Evolutionary conservation across 2,329 filamentous ascomycete genomes (phyloP).

Genomic region (Gaeumannomyces sp.): DNA sequence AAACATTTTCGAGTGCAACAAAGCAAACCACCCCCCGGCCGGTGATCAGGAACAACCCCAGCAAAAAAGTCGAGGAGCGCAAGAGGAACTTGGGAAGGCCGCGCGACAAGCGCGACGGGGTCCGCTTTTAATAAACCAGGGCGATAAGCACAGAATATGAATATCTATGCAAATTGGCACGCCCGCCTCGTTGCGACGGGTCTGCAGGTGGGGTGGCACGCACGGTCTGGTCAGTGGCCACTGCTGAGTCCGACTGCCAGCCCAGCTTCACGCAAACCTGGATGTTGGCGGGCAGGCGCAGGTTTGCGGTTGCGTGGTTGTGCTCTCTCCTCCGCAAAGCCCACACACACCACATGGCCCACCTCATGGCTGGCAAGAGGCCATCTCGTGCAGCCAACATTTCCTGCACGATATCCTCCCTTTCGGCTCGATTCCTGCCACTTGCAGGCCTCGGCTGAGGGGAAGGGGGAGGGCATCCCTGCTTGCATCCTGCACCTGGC

Average conservation of each 20-base stretch:
- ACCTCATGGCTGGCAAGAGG: not conserved
- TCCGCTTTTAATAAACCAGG: conserved; percentile 1
- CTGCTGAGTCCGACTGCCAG: not conserved
- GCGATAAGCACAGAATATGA: not conserved
- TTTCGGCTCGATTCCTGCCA: not conserved
- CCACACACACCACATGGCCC: not conserved
- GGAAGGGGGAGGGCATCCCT: not conserved
- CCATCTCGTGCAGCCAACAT: not conserved
- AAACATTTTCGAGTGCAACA: not conserved
- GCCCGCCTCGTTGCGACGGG: not conserved
- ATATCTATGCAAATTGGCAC: not conserved
- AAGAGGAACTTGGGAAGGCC: not conserved
- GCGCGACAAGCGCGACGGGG: not conserved
- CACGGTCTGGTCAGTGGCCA: not conserved
- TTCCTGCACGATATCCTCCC: not conserved
- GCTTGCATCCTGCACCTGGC: not conserved
- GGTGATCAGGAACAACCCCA: not conserved
- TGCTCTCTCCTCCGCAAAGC: not conserved
- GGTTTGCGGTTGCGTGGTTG: not conserved
- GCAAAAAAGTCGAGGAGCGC: not conserved
- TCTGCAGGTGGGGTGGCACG: not conserved
- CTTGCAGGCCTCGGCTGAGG: not conserved
- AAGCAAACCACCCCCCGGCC: not conserved
- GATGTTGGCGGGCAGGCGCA: not conserved
- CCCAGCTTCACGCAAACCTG: not conserved